These are phyloP conservation scores for Pogostemon cablin DNA, from an alignment of 257 asterid genomes.

Conservation along the genomic window DNA sequence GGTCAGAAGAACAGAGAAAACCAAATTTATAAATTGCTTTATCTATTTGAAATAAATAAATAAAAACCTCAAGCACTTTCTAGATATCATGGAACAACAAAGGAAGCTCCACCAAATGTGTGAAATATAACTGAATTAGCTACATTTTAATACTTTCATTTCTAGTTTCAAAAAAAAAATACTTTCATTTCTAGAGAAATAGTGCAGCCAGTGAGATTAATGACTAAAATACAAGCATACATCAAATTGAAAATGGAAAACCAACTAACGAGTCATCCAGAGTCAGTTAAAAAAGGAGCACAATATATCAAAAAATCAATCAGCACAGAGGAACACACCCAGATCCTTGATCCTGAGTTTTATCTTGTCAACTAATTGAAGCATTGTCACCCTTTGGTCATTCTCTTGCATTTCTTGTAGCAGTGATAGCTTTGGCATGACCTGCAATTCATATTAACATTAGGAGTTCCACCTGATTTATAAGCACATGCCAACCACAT, in stretches of 20 bases:
- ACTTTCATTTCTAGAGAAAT: conserved; percentile 14
- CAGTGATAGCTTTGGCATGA: conserved; percentile 63
- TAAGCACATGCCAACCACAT: conserved; percentile 4
- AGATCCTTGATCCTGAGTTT: conserved; percentile 64
- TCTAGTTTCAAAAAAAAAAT: neutral
- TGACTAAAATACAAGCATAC: neutral
- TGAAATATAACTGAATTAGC: neutral
- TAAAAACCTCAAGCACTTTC: neutral
- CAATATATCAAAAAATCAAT: neutral
- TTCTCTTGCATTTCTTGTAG: conserved; percentile 76
- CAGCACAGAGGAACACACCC: conserved; percentile 54
- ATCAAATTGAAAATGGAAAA: conserved; percentile 9
- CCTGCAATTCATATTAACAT: conserved; percentile 49
- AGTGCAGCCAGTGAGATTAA: conserved; percentile 6
- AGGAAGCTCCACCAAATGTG: conserved; percentile 3
- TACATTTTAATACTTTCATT: neutral
- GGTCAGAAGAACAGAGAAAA: conserved; percentile 12
- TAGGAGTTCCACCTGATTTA: conserved; percentile 20
- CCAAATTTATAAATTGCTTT: neutral
- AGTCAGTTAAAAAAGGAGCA: conserved; percentile 21
- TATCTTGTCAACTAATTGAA: conserved; percentile 89
- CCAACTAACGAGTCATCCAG: conserved; percentile 6
- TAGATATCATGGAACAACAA: conserved; percentile 5
- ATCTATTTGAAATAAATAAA: neutral
- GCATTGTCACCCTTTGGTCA: conserved; percentile 77